phyloP scores from a whole-genome alignment of 2,329 filamentous ascomycete genomes.

The Nemania sp. region DNA sequence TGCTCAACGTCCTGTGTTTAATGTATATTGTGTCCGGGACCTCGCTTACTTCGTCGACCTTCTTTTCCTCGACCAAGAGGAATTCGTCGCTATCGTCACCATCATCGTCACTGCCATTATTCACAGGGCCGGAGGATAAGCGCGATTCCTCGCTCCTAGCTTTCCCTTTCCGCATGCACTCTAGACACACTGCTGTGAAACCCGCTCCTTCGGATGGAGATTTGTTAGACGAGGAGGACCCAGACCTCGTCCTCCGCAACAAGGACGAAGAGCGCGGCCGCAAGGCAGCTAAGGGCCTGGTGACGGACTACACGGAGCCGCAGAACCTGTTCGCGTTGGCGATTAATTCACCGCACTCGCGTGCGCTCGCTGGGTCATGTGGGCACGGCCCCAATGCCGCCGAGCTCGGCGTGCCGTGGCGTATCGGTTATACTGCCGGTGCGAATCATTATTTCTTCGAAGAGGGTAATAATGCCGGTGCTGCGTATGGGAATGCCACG shows the following conservation, averaged over 20 bases:
- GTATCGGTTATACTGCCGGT: constrained; percentile 30
- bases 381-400: constrained; percentile 32
- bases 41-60: constrained; percentile 23
- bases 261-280: neutral
- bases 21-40: constrained; percentile 61
- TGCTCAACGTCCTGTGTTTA: constrained; percentile 68
- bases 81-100: neutral
- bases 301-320: constrained; percentile 80
- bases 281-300: constrained; percentile 45
- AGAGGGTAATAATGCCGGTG: constrained; percentile 4
- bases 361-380: constrained; percentile 33
- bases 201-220: neutral
- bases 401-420: constrained; percentile 32
- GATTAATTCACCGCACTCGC: constrained; percentile 54
- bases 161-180: too few species aligned
- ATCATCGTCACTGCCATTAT: neutral
- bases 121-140: neutral
- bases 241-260: neutral
- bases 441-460: constrained; percentile 40
- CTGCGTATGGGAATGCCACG: too few species aligned
- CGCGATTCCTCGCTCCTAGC: neutral
- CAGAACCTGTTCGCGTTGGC: constrained; percentile 74
- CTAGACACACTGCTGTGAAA: neutral
- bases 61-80: neutral
- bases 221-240: neutral